phyloP scores from a whole-genome alignment of 2,329 filamentous ascomycete genomes.

The Fusarium dlaminii region DNA sequence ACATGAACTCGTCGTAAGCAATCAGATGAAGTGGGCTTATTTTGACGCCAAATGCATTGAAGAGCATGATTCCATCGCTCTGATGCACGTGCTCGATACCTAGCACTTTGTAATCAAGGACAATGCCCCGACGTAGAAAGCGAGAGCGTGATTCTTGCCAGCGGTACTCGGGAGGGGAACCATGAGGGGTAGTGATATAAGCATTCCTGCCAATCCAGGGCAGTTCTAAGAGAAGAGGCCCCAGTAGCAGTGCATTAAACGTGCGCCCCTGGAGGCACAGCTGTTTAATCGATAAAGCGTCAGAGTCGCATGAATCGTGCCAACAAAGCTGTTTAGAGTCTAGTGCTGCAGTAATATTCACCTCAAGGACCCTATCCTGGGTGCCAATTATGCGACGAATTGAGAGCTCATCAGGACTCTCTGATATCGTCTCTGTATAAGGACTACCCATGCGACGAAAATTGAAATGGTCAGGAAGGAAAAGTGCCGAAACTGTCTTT shows the following conservation, averaged over 20 bases:
- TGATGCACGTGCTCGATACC: rapidly evolving
- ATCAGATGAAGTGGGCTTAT: background rate
- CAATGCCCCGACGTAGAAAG: rapidly evolving
- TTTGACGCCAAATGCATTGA: background rate
- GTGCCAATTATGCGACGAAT: background rate
- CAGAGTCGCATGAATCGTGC: rapidly evolving
- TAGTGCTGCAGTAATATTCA: background rate
- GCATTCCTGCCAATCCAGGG: background rate
- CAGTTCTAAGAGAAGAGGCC: background rate
- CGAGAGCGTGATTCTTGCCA: background rate
- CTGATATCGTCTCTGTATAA: background rate
- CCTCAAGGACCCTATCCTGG: background rate
- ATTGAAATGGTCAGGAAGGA: background rate
- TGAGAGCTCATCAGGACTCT: background rate
- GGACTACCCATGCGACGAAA: rapidly evolving
- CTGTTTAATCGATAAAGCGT: rapidly evolving
- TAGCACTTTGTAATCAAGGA: background rate
- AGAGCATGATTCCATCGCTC: rapidly evolving
- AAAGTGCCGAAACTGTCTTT: background rate
- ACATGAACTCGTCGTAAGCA: background rate
- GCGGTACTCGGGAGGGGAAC: rapidly evolving
- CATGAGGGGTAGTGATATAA: rapidly evolving
- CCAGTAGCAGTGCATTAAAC: background rate
- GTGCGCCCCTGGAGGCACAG: rapidly evolving
- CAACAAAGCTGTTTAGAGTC: background rate